A percentile compares a stretch with the other conserved stretches of the same genome.
These are phyloP conservation scores for Ceratobasidium sp. DNA, from an alignment of 1,284 basidiomycete species.

Conservation along the genomic window DNA sequence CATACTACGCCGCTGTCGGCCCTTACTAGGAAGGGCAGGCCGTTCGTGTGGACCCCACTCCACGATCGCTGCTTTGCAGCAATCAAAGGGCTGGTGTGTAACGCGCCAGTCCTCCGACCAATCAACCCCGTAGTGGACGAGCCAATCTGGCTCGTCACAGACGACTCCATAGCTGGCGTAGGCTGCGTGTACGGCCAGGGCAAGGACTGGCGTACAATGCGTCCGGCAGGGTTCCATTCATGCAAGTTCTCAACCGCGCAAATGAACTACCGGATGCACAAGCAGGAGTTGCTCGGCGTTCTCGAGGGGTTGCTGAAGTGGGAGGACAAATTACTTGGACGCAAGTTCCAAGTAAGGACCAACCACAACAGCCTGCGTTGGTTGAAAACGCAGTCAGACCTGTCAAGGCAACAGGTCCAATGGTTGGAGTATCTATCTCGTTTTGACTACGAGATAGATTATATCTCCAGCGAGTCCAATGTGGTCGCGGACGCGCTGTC, in stretches of 20 bases:
- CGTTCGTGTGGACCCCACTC: constrained; percentile 53
- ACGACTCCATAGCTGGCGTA: constrained; percentile 52
- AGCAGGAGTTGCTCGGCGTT: constrained; percentile 51
- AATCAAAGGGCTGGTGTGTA: constrained; percentile 51
- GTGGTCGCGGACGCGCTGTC: constrained; percentile 42
- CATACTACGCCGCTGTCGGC: constrained; percentile 48
- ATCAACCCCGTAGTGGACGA: constrained; percentile 44
- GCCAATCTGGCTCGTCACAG: constrained; percentile 42
- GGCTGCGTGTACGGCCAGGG: constrained; percentile 20
- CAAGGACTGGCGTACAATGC: neutral
- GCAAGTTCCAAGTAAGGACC: constrained; percentile 53
- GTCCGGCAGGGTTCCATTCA: constrained; percentile 5
- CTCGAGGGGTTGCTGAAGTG: constrained; percentile 56
- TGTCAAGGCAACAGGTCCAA: constrained; percentile 52
- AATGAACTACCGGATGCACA: neutral
- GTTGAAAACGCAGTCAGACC: constrained; percentile 53
- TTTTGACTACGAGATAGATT: constrained; percentile 53
- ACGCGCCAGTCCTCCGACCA: constrained; percentile 50
- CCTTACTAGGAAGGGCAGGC: constrained; percentile 45
- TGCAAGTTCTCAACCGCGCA: constrained; percentile 1
- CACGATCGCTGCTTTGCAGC: constrained; percentile 54
- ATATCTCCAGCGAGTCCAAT: constrained; percentile 52
- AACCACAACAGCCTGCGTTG: constrained; percentile 57
- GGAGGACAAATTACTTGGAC: constrained; percentile 56
- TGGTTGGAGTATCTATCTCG: constrained; percentile 55